Conservation (phyloP, 371 early-diverging fungal species). For the Lichtheimia hyalospora region DNA sequence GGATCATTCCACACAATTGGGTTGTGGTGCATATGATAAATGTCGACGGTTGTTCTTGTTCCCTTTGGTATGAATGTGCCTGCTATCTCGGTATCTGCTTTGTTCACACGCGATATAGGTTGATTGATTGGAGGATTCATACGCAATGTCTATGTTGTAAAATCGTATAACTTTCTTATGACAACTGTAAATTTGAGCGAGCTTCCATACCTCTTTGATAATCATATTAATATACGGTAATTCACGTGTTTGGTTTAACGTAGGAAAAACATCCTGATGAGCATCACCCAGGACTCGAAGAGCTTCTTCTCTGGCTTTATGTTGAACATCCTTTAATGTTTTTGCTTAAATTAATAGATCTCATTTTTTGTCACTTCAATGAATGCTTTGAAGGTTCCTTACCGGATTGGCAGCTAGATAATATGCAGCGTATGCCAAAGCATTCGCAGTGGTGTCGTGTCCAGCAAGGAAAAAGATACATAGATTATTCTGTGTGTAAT, state of each 20-base stretch:
- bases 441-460: constrained; percentile 22
- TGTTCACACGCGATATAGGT: constrained; percentile 15
- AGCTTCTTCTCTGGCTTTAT: constrained; percentile 45
- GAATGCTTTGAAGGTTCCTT: neutral
- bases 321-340: constrained; percentile 32
- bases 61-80: constrained; percentile 41
- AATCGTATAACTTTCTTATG: neutral
- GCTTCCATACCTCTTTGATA: constrained; percentile 25
- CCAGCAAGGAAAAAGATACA: constrained; percentile 11
- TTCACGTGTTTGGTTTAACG: constrained; percentile 37
- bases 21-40: constrained; percentile 23
- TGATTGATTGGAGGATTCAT: constrained; percentile 24
- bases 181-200: neutral
- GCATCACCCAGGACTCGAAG: constrained; percentile 44
- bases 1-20: constrained; percentile 20
- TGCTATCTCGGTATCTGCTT: constrained; percentile 23
- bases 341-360: neutral
- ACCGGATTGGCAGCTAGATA: constrained; percentile 23
- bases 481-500: constrained; percentile 2
- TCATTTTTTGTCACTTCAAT: neutral
- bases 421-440: constrained; percentile 19
- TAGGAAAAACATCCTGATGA: constrained; percentile 27
- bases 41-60: constrained; percentile 24
- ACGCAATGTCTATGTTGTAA: constrained; percentile 25
- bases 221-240: constrained; percentile 44